Evolutionary conservation across 2,329 filamentous ascomycete genomes (phyloP).

Genomic region (Aureobasidium sp.): DNA sequence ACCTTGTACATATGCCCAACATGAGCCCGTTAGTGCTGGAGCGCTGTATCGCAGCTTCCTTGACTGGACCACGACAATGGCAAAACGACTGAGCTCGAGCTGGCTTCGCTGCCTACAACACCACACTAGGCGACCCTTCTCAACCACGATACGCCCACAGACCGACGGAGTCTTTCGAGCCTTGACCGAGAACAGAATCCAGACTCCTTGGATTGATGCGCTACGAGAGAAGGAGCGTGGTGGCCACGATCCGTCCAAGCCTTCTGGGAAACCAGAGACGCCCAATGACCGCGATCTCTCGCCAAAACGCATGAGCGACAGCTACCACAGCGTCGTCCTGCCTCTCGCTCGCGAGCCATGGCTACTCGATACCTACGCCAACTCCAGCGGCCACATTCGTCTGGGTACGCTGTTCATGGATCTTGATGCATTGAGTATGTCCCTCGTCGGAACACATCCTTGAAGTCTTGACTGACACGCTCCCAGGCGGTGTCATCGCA

Average conservation of each 20-base stretch:
- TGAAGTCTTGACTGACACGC: constrained; percentile 25
- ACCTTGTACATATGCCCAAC: neutral
- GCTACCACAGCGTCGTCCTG: constrained; percentile 61
- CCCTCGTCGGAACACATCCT: no score
- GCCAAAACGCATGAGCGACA: constrained; percentile 65
- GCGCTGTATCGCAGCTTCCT: neutral
- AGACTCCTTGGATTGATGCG: constrained; percentile 64
- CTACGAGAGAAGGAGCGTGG: constrained; percentile 46
- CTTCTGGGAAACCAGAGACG: constrained; percentile 29
- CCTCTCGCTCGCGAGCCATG: constrained; percentile 68
- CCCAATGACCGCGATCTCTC: constrained; percentile 49
- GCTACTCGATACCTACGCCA: constrained; percentile 71
- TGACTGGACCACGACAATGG: neutral
- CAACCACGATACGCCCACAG: constrained; percentile 15
- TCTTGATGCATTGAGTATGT: constrained; percentile 55
- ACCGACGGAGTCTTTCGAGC: constrained; percentile 57
- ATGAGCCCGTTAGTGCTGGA: neutral
- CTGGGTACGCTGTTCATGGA: constrained; percentile 74
- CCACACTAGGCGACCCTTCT: constrained; percentile 1
- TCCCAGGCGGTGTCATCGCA: constrained; percentile 58
- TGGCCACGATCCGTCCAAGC: constrained; percentile 26
- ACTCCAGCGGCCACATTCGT: constrained; percentile 66
- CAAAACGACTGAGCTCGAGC: neutral
- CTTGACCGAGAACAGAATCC: constrained; percentile 52
- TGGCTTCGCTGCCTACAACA: constrained; percentile 2